phyloP scores from a whole-genome alignment of 257 asterid genomes.

The Ligustrum vulgare region DNA sequence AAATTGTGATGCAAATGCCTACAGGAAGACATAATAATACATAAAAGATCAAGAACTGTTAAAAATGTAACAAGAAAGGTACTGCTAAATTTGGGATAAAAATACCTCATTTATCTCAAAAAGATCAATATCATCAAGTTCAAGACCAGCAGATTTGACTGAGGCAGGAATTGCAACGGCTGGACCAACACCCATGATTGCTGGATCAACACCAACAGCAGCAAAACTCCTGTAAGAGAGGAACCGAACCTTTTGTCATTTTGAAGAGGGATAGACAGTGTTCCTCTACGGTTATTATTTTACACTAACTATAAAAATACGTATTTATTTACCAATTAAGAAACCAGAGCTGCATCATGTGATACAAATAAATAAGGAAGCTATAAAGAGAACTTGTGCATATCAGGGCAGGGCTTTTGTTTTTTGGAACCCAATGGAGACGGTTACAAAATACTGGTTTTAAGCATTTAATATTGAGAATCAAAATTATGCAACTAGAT shows the following conservation, averaged over 20 bases:
- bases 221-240: slow-evolving; percentile 67
- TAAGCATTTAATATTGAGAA: too few relatives aligned
- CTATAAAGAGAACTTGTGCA: not conserved
- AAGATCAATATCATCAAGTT: slow-evolving; percentile 85
- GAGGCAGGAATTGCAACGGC: slow-evolving; percentile 99
- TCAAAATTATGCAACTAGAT: too few relatives aligned
- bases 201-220: slow-evolving; percentile 98
- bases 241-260: not conserved
- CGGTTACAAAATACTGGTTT: too few relatives aligned
- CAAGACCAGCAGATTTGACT: slow-evolving; percentile 93
- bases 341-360: not conserved
- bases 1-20: slow-evolving; percentile 96
- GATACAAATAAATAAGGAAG: not conserved
- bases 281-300: not conserved
- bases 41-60: slow-evolving; percentile 8
- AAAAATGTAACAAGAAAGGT: slow-evolving; percentile 3
- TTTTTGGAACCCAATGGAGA: not conserved
- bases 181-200: slow-evolving; percentile 96
- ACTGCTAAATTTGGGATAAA: not conserved
- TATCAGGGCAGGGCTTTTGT: not conserved
- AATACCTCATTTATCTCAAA: slow-evolving; percentile 92
- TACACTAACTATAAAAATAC: not conserved
- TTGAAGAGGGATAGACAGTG: not conserved
- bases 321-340: not conserved
- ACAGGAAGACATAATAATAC: slow-evolving; percentile 23